phyloP scores from a whole-genome alignment of 352 stramenopile species.

The Phytophthora idaei region DNA sequence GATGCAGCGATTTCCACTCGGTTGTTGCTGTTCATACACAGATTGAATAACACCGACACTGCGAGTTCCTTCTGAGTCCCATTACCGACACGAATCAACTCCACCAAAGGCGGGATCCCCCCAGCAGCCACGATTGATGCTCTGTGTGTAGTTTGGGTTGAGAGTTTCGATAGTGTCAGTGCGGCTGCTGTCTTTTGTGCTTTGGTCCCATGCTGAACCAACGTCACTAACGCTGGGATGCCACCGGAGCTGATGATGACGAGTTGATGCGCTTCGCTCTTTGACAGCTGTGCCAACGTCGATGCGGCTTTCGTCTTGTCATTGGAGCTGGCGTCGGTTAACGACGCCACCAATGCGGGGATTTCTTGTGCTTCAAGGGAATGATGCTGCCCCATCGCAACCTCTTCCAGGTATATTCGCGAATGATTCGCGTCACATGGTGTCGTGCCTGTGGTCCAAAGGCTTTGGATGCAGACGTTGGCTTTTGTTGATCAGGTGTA shows the following conservation, averaged over 20 bases:
- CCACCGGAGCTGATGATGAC: not conserved
- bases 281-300: not conserved
- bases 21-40: constrained; percentile 10
- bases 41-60: constrained; percentile 9
- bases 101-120: constrained; percentile 12
- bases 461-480: not conserved
- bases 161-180: constrained; percentile 17
- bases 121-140: constrained; percentile 1
- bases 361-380: not conserved
- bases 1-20: constrained; percentile 4
- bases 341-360: not conserved
- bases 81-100: constrained; percentile 9
- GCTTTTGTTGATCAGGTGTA: not conserved
- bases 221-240: constrained; percentile 9
- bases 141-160: constrained; percentile 2
- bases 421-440: not conserved
- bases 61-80: constrained; percentile 12
- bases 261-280: not conserved
- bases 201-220: constrained; percentile 7
- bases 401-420: not conserved
- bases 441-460: not conserved
- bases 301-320: not conserved
- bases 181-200: constrained; percentile 14
- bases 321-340: not conserved
- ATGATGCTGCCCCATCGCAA: not conserved